phyloP scores from a whole-genome alignment of 2,329 filamentous ascomycete genomes.

The Fusarium avenaceum region DNA sequence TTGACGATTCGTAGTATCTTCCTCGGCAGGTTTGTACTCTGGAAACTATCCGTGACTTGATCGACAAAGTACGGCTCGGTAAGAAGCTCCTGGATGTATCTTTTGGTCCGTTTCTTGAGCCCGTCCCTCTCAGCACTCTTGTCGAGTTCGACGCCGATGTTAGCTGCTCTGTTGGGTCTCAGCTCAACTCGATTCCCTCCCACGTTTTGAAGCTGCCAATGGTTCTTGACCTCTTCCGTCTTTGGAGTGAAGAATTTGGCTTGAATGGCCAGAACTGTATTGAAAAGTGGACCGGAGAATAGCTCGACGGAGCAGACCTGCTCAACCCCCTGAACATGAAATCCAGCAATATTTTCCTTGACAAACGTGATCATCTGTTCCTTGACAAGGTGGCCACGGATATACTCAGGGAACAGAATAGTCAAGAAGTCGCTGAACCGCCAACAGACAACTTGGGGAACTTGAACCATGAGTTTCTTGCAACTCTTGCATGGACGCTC shows the following conservation, averaged over 20 bases:
- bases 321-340: slow-evolving; percentile 58
- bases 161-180: slow-evolving; percentile 59
- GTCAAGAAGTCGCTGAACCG: slow-evolving; percentile 69
- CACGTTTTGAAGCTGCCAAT: slow-evolving; percentile 62
- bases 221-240: slow-evolving; percentile 62
- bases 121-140: slow-evolving; percentile 59
- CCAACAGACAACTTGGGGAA: slow-evolving; percentile 71
- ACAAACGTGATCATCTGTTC: slow-evolving; percentile 65
- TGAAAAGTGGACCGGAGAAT: slow-evolving; percentile 62
- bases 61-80: slow-evolving; percentile 63
- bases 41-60: slow-evolving; percentile 64
- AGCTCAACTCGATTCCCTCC: slow-evolving; percentile 57
- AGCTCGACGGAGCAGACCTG: slow-evolving; percentile 62
- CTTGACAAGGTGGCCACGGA: slow-evolving; percentile 64
- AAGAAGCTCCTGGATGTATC: slow-evolving; percentile 64
- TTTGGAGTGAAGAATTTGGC: slow-evolving; percentile 67
- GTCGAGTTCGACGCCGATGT: slow-evolving; percentile 64
- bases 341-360: slow-evolving; percentile 62
- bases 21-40: slow-evolving; percentile 61
- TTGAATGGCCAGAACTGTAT: slow-evolving; percentile 60
- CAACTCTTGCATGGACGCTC: slow-evolving; percentile 70
- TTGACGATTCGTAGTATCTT: slow-evolving; percentile 64
- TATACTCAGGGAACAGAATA: slow-evolving; percentile 66
- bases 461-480: slow-evolving; percentile 63
- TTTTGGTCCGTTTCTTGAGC: slow-evolving; percentile 61